Evolutionary conservation across 2,329 filamentous ascomycete genomes (phyloP).

Genomic region (Botrytis medusae): DNA sequence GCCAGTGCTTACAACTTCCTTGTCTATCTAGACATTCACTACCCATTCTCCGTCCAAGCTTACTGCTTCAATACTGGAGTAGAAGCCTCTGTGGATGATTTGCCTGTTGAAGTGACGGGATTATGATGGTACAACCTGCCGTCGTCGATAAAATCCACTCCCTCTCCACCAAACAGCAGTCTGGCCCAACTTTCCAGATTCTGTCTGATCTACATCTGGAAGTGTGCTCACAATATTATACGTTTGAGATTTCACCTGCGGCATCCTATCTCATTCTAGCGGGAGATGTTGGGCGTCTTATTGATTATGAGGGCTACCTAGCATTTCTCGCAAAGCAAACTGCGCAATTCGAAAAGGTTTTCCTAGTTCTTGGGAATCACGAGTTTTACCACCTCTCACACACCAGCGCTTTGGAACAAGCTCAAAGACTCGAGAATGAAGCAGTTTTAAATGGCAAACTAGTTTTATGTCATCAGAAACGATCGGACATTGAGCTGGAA

Average conservation of each 20-base stretch:
- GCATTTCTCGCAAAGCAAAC: slow-evolving; percentile 46
- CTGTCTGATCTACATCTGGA: slow-evolving; percentile 50
- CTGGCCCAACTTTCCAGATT: slow-evolving; percentile 22
- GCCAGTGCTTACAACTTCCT: background rate
- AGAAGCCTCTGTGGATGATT: background rate
- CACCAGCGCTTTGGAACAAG: slow-evolving; percentile 30
- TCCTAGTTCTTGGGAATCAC: slow-evolving; percentile 50
- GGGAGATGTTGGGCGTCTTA: slow-evolving; percentile 49
- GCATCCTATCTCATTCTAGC: slow-evolving; percentile 49
- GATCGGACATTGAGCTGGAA: slow-evolving; percentile 43
- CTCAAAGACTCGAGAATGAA: slow-evolving; percentile 22
- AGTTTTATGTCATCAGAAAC: slow-evolving; percentile 44
- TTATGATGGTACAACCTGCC: background rate
- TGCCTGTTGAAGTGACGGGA: no score
- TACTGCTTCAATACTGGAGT: background rate
- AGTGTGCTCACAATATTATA: slow-evolving; percentile 43
- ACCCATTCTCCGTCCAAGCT: background rate
- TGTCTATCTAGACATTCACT: background rate
- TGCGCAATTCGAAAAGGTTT: slow-evolving; percentile 44
- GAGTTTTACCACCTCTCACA: slow-evolving; percentile 45
- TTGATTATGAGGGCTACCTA: slow-evolving; percentile 43
- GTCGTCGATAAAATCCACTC: background rate
- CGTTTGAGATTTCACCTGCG: slow-evolving; percentile 43
- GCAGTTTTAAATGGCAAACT: slow-evolving; percentile 33
- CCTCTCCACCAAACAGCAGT: background rate